Conservation (phyloP, 2,329 filamentous ascomycete genomes). For the Microcyclospora pomicola region DNA sequence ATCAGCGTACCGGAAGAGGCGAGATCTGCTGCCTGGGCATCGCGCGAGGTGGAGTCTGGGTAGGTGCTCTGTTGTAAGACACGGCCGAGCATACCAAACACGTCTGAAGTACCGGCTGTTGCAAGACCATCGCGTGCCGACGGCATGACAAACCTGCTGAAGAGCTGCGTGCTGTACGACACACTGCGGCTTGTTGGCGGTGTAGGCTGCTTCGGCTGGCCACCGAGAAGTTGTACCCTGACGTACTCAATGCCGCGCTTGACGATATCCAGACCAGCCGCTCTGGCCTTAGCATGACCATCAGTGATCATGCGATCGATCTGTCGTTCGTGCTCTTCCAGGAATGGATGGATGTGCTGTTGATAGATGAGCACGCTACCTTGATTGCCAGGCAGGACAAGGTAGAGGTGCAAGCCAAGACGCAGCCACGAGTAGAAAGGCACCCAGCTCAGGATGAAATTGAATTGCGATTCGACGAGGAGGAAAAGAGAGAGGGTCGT, state of each 20-base stretch:
- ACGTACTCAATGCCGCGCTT: conserved; percentile 39
- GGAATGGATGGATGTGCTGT: conserved; percentile 72
- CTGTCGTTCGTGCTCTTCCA: conserved; percentile 68
- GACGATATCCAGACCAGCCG: conserved; percentile 52
- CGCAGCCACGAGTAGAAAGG: conserved; percentile 92
- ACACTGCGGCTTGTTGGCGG: conserved; percentile 32
- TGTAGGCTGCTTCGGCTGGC: conserved; percentile 46
- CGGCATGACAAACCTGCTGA: conserved; percentile 77
- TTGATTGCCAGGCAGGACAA: conserved; percentile 94
- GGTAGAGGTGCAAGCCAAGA: conserved; percentile 75
- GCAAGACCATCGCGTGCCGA: conserved; percentile 42
- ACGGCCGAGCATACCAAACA: conserved; percentile 64
- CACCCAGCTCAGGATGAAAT: conserved; percentile 78
- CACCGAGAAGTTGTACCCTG: conserved; percentile 64
- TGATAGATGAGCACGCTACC: conserved; percentile 79
- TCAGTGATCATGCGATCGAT: conserved; percentile 85
- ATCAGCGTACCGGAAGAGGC: conserved; percentile 51
- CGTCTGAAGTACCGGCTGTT: conserved; percentile 43
- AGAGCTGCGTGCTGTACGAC: conserved; percentile 64
- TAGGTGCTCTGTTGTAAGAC: conserved; percentile 45
- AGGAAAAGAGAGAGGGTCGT: conserved; percentile 74
- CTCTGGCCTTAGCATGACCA: conserved; percentile 63
- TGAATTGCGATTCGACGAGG: conserved; percentile 73
- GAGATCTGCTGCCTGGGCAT: conserved; percentile 36
- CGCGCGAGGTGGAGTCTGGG: conserved; percentile 22